Evolutionary conservation across 2,329 filamentous ascomycete genomes (phyloP).

Genomic region (Colletotrichum sp.): DNA sequence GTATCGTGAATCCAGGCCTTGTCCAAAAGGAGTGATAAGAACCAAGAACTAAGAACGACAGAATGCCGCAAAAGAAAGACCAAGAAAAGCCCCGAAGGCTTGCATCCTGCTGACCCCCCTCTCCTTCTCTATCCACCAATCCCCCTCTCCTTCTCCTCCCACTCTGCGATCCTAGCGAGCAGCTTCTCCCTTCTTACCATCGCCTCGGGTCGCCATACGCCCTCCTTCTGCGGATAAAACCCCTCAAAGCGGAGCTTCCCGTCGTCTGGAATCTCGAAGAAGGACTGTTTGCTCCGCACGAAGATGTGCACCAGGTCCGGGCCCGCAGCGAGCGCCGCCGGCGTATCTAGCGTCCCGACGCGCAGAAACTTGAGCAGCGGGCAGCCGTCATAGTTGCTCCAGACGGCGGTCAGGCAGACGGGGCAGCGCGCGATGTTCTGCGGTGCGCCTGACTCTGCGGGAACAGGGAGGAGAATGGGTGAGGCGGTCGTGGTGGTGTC

Average conservation of each 20-base stretch:
- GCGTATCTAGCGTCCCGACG: constrained; percentile 48
- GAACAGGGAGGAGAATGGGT: constrained; percentile 33
- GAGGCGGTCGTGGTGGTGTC: background rate
- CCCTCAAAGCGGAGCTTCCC: constrained; percentile 40
- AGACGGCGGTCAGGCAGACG: constrained; percentile 43
- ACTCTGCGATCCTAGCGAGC: constrained; percentile 20
- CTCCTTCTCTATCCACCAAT: background rate
- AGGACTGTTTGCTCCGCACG: constrained; percentile 40
- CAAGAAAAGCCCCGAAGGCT: background rate
- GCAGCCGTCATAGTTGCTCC: constrained; percentile 44
- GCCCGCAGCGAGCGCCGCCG: constrained; percentile 35
- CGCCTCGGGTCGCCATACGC: constrained; percentile 37
- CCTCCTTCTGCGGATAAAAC: constrained; percentile 36
- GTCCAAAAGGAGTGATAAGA: background rate
- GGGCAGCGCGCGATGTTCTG: constrained; percentile 49
- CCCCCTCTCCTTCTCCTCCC: background rate
- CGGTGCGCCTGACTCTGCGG: constrained; percentile 43
- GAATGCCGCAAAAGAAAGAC: background rate
- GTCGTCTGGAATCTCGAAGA: constrained; percentile 39
- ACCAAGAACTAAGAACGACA: background rate
- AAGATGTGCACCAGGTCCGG: constrained; percentile 52
- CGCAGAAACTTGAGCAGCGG: constrained; percentile 41
- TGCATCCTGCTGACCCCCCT: background rate
- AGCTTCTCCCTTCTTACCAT: constrained; percentile 33
- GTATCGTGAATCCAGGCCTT: background rate